A percentile compares a stretch with the other conserved stretches of the same genome.
These are phyloP conservation scores for Urtica urens DNA, from an alignment of 306 rosid species.

Conservation along the genomic window DNA sequence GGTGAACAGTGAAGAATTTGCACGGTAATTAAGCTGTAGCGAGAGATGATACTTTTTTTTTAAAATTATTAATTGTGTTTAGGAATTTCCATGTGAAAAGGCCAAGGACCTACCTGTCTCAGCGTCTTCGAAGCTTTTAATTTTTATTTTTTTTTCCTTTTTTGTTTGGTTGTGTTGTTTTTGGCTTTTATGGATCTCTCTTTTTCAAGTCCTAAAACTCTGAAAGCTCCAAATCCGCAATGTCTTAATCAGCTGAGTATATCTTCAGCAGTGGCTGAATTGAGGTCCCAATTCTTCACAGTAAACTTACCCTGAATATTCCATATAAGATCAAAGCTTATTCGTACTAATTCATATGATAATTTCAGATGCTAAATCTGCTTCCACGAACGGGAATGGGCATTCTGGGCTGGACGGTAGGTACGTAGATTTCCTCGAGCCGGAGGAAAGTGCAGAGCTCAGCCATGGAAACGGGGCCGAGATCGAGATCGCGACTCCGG, in stretches of 20 bases:
- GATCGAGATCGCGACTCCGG: not conserved
- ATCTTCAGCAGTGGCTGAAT: not conserved
- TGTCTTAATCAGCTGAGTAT: not conserved
- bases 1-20: not conserved
- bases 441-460: constrained; percentile 5
- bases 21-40: too few species aligned
- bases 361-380: constrained; percentile 19
- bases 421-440: not conserved
- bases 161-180: not conserved
- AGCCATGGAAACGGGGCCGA: not conserved
- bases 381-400: too few species aligned
- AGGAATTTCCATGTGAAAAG: not conserved
- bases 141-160: not conserved
- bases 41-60: too few species aligned
- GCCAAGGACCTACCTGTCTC: not conserved
- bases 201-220: not conserved
- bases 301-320: not conserved
- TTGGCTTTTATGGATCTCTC: not conserved
- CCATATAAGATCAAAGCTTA: not conserved
- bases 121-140: not conserved
- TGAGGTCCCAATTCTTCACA: not conserved
- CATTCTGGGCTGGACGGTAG: constrained; percentile 5
- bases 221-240: not conserved
- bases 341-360: not conserved
- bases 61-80: not conserved